Base-by-base conservation (phyloP, 2,329 filamentous ascomycete species). In the Coniochaeta hoffmannii region DNA sequence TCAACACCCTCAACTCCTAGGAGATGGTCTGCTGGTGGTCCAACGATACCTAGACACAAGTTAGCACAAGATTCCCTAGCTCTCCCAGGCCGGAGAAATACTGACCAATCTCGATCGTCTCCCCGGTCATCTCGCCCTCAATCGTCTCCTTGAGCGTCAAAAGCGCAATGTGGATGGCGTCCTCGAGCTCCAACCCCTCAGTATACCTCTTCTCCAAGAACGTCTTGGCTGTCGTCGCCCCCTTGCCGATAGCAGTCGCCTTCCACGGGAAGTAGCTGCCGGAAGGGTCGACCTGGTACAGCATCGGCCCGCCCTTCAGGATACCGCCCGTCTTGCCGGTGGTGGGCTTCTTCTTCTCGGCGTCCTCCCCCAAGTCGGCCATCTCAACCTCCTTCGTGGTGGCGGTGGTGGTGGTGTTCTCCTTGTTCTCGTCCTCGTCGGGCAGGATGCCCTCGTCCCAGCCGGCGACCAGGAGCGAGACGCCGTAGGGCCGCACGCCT, bases 201-300 rank as follows among this genome's bases (percentile, higher is more conserved):
- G 92, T 97, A 76, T 97, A 99, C 74, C 94, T 82, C 86, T 99
- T 99, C 82, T 99, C 94, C 70, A 99, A 75, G 78, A 99, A 99
- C 0, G 94, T 99, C 85, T 99, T 99, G 55, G 94, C 94, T 67
- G 91, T 96, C 38, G 94, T 96, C 54, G 94, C 94, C 69, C 92
- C 96, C 84, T 99, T 99, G 68, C 94, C 94, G 68, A 99, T 99
- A 53, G 94, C 94, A 51, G 94, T 99, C 41, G 94, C 94, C 80
- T 99, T 99, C 94, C 94, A 99, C 4, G 94, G 94, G 72, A 97
- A 99, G 72, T 99, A 99, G 72, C 90, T 96, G 64, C 94, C 94
- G 62, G 90, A 96, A n/a, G 94, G 94, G 70, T 99, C 94, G 64
- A 99, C 94, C 77, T 99, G 93, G 77, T 99, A 99, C 69, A 99